Evolutionary conservation across 2,329 filamentous ascomycete genomes (phyloP), one percentile per base, ranked within the genome.

Genomic region (Trichophaea hybrida): DNA sequence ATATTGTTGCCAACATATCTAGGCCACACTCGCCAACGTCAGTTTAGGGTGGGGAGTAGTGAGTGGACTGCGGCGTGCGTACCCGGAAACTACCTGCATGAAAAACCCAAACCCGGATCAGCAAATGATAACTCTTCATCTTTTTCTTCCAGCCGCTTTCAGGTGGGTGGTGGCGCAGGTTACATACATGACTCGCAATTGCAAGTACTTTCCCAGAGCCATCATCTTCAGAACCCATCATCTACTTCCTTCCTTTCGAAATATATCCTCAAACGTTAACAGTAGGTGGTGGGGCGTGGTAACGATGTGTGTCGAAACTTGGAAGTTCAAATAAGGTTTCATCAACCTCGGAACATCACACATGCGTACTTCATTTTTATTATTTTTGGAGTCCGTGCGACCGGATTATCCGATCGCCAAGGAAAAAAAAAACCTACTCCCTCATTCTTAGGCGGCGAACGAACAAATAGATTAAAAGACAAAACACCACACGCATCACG

Each of bases 1-100:
- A 98, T 95, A 69, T 91, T 95, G 72, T 98, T 98, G 55, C 93
- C 93, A 67, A 98, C 93, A 78, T 96, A 91, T 71, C 93, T 95
- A 72, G 64, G 15, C 24, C 1, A 24, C 24, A 24, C 24, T 24
- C 24, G 24, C 44, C 13, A 55, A 40, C 24, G 69, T 64, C 68
- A 64, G 60, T 56, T 44, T 51, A 51, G 58, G 33, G n/a, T 15
- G 4, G 10, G 38, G 38, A 2, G 38, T 43, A 4, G 38, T 12
- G 38, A 4, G 38, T 12, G 38, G 38, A 55, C 44, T 34, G 53
- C 48, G 50, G 52, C 32, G 58, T 46, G 43, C 71, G 66, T 67
- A 75, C 74, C 74, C 74, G 54, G 73, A 76, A 54, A 76, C 74
- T 57, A 76, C 74, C 74, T 76, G 63, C 34, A 44, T 38, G 33